Base-by-base conservation (phyloP, 305 asterid genomes). In the Plantago coronopus region DNA sequence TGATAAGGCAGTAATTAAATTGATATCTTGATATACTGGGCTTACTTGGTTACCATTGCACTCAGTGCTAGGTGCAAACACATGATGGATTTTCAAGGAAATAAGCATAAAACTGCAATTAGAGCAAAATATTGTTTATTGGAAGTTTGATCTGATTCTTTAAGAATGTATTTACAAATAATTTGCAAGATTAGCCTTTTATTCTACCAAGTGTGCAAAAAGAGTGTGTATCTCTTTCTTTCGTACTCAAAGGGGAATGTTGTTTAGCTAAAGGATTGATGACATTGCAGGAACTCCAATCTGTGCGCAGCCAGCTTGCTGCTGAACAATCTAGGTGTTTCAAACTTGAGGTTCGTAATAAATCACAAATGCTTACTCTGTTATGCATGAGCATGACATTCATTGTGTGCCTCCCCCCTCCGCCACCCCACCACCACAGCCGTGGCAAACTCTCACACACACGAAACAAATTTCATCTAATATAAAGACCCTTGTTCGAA, bases 251-350 rank as follows among this genome's bases (percentile, higher is more conserved):
- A 38, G 44, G 11, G 44, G 45, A 25, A 27, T 55, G 63, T 63
- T 58, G 29, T 53, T 44, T n/a, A 20, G 4, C 59, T 45, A n/a
- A 65, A 31, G 45, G 17, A 37, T 38, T 9, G 13, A 48, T 63
- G 64, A 56, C 60, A 67, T 70, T 74, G 64, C 90, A 93, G 99
- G 97, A 93, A 73, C 94, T 93, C 62, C 99, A 89, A 65, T 93
- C 96, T 48, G 86, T 85, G 61, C 85, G 97, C 60, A 86, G 96
- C 65, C 99, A 87, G 75, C 95, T 93, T 70, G 95, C 88, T 63
- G 81, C 90, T 68, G 99, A 93, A 76, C 99, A 87, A 72, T 93
- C 99, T 19, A 87, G 99, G 76, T 89, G 97, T 77, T 93, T 93
- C 83, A 93, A 93, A 75, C 96, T 93, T 50, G 99, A 93, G 99